Conservation (phyloP, 345 rosid genomes). For the Hypericum perforatum region DNA sequence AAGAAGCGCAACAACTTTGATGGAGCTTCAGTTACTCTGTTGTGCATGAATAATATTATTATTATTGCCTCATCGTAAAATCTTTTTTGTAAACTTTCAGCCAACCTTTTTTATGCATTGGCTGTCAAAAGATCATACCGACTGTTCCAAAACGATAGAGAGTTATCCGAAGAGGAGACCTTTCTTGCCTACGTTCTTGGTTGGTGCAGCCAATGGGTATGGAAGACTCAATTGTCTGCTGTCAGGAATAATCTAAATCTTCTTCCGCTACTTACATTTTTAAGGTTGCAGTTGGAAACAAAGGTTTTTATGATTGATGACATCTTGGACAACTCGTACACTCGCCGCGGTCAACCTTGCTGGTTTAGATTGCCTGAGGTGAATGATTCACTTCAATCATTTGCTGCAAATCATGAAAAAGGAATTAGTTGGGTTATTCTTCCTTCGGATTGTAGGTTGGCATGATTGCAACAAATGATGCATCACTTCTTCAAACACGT, state of each 20-base stretch:
- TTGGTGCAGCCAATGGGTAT: constrained; percentile 93
- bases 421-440: too few relatives aligned
- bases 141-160: constrained; percentile 49
- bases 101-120: constrained; percentile 82
- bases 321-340: background rate
- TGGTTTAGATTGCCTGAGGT: constrained; percentile 1
- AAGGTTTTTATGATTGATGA: background rate
- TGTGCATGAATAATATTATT: too few relatives aligned
- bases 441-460: constrained; percentile 1
- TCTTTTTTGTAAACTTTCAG: constrained; percentile 19
- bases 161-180: constrained; percentile 51
- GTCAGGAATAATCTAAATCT: too few relatives aligned
- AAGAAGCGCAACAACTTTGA: background rate
- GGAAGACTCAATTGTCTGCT: background rate
- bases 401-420: too few relatives aligned
- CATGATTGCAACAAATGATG: constrained; percentile 5
- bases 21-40: too few relatives aligned
- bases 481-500: background rate
- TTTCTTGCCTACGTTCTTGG: constrained; percentile 69
- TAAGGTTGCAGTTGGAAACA: background rate
- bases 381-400: background rate
- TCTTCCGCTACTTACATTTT: too few relatives aligned
- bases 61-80: too few relatives aligned
- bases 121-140: constrained; percentile 75
- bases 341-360: constrained; percentile 3